Base-by-base conservation (phyloP, 768 basidiomycete species). In the Kwoniella sp. region DNA sequence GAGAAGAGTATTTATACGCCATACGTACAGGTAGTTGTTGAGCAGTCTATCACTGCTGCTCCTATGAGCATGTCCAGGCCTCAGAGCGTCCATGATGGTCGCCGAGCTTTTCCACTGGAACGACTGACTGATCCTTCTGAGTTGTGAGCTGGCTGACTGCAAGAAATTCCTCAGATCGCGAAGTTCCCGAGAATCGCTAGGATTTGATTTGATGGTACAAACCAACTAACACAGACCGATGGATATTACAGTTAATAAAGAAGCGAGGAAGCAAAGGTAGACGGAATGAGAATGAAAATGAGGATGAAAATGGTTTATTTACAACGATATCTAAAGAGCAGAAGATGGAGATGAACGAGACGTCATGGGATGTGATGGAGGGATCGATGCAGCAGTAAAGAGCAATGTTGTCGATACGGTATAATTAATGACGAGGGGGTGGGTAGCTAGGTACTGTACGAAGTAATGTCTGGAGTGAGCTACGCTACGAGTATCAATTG, bases 21-120 rank as follows among this genome's bases (percentile, higher is more conserved):
- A 12, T 17, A 71, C 76, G 22, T 52, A 79, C 73, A 80, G 76
- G 61, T 78, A 80, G 55, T 80, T 80, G 67, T 72, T 77, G 48
- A 80, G 56, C 52, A 80, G 62, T 60, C 79, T 48, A 61, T 80
- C 79, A 49, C 68, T 71, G 55, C 73, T 76, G 65, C 77, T 78
- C 61, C 77, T 47, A 63, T 80, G 79, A 57, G 72, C 74, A 60
- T 78, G 76, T 22, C 77, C 74, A 0, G 77, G 77, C 52, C 73
- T 65, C 3, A 80, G 70, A 40, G 72, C 67, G 60, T 73, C 72
- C 78, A 79, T 79, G 40, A 21, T 72, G 63, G 26, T 51, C 22
- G 21, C 22, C 24, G 27, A 19, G n/a, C 37, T 44, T 22, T 24
- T 40, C 36, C 25, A 4, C 55, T 44, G n/a, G n/a, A n/a, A n/a